Conservation (phyloP, 257 asterid species). For the Leptodermis oblonga region DNA sequence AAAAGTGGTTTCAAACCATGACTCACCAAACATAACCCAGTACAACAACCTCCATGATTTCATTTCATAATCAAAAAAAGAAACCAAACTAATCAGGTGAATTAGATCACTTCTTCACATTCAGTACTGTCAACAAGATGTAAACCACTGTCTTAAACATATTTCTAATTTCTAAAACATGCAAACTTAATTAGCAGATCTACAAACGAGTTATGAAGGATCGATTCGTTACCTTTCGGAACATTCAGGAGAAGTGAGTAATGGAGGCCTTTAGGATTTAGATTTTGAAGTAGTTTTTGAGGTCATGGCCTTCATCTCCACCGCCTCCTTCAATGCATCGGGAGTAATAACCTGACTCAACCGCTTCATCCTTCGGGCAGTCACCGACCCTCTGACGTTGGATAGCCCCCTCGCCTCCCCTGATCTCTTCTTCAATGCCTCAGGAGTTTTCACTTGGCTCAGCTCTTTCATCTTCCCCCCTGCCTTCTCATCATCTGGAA, state of each 20-base stretch:
- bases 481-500: conserved; percentile 21
- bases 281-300: too few species aligned
- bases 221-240: not conserved
- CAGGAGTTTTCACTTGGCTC: conserved; percentile 55
- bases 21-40: too few species aligned
- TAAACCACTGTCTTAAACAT: not conserved
- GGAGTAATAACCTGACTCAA: conserved; percentile 17
- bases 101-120: too few species aligned
- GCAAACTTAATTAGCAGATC: not conserved
- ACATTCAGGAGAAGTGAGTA: not conserved
- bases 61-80: too few species aligned
- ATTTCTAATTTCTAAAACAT: not conserved
- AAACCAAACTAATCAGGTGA: too few species aligned
- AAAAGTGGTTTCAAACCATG: too few species aligned
- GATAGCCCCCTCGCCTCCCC: conserved; percentile 5
- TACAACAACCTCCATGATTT: too few species aligned
- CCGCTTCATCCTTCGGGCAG: conserved; percentile 21
- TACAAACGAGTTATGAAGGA: too few species aligned
- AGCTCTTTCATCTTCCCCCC: conserved; percentile 41
- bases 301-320: not conserved
- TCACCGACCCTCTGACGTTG: conserved; percentile 5
- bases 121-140: too few species aligned
- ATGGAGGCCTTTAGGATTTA: too few species aligned
- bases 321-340: conserved; percentile 9
- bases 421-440: conserved; percentile 37